Conservation (phyloP, 139 green algal species). For the Pedinophyceae sp. region DNA sequence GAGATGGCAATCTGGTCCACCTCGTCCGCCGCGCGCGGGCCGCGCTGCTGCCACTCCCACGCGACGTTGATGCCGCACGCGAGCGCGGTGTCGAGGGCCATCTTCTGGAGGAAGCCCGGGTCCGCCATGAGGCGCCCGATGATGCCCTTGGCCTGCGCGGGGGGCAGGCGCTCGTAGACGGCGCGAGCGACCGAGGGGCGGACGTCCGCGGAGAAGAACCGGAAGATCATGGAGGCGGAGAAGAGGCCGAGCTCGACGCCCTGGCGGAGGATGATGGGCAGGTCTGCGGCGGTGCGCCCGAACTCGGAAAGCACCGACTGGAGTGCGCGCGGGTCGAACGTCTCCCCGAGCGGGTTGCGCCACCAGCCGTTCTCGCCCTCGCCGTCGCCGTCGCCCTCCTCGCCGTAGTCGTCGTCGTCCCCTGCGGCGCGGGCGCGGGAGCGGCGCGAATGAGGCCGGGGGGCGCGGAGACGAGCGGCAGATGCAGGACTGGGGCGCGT, state of each 20-base stretch:
- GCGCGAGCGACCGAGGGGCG: not conserved
- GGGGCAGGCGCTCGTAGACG: not conserved
- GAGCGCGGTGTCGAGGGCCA: constrained; percentile 3
- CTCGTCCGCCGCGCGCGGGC: not conserved
- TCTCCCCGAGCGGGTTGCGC: constrained; percentile 1
- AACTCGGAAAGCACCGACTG: constrained; percentile 5
- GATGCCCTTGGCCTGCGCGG: not conserved
- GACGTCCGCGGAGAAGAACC: constrained; percentile 4
- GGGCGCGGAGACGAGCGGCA: too few relatives aligned
- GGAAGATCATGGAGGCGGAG: not conserved
- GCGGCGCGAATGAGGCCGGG: too few relatives aligned
- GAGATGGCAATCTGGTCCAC: not conserved
- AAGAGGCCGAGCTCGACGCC: constrained; percentile 3
- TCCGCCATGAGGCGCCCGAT: constrained; percentile 6
- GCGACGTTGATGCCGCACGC: not conserved
- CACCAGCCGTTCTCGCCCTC: not conserved
- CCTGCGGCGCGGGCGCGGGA: too few relatives aligned
- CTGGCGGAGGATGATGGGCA: constrained; percentile 2
- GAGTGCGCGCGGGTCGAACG: constrained; percentile 9
- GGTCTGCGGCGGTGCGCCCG: not conserved
- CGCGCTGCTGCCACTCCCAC: not conserved
- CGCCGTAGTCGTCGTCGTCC: constrained; percentile 8
- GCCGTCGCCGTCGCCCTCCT: constrained; percentile 1
- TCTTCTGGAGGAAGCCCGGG: constrained; percentile 4
- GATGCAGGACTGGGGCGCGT: too few relatives aligned